Conservation (phyloP, 768 basidiomycete genomes). For the Chlorophyllum brunneum region DNA sequence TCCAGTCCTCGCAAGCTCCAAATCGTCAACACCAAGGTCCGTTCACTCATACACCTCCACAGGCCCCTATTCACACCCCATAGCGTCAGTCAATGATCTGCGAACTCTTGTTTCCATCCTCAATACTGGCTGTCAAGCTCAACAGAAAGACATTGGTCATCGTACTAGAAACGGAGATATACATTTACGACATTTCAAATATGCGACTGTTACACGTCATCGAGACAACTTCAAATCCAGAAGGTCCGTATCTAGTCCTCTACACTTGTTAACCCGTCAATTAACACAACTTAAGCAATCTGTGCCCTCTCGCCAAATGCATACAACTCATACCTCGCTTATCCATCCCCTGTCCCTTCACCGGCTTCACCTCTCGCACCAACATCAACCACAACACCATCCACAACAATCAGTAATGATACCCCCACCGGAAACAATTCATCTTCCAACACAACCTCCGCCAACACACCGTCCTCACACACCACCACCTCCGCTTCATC, state of each 20-base stretch:
- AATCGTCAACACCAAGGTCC: slow-evolving; percentile 97
- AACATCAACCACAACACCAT: neutral
- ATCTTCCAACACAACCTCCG: neutral
- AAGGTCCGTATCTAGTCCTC: slow-evolving; percentile 52
- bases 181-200: slow-evolving; percentile 98
- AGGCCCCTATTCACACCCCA: slow-evolving; percentile 3
- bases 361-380: slow-evolving; percentile 55
- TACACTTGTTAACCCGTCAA: neutral
- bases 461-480: neutral
- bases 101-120: slow-evolving; percentile 95
- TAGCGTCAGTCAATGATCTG: slow-evolving; percentile 98
- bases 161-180: slow-evolving; percentile 95
- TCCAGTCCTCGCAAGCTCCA: slow-evolving; percentile 91
- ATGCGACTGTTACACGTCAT: slow-evolving; percentile 98
- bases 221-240: slow-evolving; percentile 93
- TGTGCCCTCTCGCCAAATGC: slow-evolving; percentile 82
- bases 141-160: slow-evolving; percentile 97
- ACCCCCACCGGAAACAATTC: neutral
- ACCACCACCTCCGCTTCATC: slow-evolving; percentile 24
- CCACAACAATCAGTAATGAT: neutral
- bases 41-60: slow-evolving; percentile 13
- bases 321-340: slow-evolving; percentile 91
- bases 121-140: slow-evolving; percentile 95
- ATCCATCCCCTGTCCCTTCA: slow-evolving; percentile 91
- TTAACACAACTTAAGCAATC: slow-evolving; percentile 3